These are phyloP conservation scores for Cantharellus anzutake DNA, from an alignment of 768 basidiomycete species.

Conservation along the genomic window DNA sequence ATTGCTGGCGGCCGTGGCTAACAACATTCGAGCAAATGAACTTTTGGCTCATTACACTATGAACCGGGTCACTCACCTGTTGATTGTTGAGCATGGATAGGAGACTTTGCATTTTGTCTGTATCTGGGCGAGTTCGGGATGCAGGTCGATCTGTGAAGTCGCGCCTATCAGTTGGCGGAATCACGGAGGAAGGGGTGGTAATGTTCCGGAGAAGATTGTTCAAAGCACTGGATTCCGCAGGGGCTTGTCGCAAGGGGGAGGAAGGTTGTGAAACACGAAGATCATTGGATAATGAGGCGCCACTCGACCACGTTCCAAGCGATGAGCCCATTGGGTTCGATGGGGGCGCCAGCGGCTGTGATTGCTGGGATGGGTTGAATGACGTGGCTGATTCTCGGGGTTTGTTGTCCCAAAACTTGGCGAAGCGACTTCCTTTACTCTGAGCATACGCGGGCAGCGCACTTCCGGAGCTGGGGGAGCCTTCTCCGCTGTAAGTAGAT, in stretches of 20 bases:
- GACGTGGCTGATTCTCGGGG: conserved; percentile 23
- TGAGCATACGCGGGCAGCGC: conserved; percentile 27
- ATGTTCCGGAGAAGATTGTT: background rate
- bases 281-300: background rate
- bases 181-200: background rate
- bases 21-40: too few relatives aligned
- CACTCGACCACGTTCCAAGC: background rate
- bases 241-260: background rate
- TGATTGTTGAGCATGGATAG: background rate
- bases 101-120: background rate
- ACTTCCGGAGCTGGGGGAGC: conserved; percentile 2
- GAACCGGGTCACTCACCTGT: background rate
- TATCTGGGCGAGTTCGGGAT: background rate
- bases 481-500: conserved; percentile 8
- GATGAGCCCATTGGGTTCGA: background rate
- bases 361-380: background rate
- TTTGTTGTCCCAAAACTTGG: conserved; percentile 68
- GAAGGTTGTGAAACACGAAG: background rate
- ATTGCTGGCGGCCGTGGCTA: background rate
- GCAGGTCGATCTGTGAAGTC: background rate
- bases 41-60: background rate
- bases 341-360: background rate
- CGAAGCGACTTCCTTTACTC: conserved; percentile 64
- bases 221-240: background rate
- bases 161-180: background rate